Evolutionary conservation across 345 rosid genomes (phyloP).

Genomic region (Salix dunnii): DNA sequence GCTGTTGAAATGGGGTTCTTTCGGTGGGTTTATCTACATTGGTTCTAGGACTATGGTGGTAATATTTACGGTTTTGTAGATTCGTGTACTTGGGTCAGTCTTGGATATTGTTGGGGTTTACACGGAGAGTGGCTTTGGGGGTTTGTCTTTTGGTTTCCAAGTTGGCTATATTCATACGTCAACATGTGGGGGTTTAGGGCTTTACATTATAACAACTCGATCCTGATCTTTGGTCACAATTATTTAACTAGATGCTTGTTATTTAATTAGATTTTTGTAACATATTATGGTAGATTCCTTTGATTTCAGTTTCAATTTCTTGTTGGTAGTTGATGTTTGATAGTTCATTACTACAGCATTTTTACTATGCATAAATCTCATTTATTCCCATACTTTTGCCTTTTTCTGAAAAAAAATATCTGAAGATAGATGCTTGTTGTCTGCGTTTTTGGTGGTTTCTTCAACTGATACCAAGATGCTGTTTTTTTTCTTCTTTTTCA

Average conservation of each 20-base stretch:
- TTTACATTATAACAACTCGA: conserved; percentile 4
- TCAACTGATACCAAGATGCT: conserved; percentile 80
- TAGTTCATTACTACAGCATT: conserved; percentile 22
- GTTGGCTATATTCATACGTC: conserved; percentile 18
- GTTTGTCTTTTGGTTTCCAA: conserved; percentile 36
- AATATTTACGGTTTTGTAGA: conserved; percentile 14
- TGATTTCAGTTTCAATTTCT: conserved; percentile 39
- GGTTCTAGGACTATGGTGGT: conserved; percentile 5
- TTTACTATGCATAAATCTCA: conserved; percentile 29
- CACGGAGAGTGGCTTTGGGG: conserved; percentile 57
- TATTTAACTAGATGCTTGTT: conserved; percentile 5
- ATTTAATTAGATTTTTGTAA: conserved; percentile 31
- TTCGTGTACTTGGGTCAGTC: conserved; percentile 18
- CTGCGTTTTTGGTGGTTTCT: conserved; percentile 67
- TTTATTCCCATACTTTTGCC: conserved; percentile 30
- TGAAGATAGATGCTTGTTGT: conserved; percentile 67
- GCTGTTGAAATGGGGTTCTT: conserved; percentile 22
- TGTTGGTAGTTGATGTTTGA: conserved; percentile 43
- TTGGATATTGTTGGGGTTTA: conserved; percentile 39
- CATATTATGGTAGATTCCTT: conserved; percentile 43
- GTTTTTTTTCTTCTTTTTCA: conserved; percentile 69
- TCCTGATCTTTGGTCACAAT: conserved; percentile 13
- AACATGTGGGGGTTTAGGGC: conserved; percentile 27
- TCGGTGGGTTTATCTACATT: not conserved
- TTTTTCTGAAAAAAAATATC: conserved; percentile 10